Evolutionary conservation across 1,284 basidiomycete species (phyloP), one percentile per base, ranked within the genome.

Genomic region (Ganoderma meredithae): DNA sequence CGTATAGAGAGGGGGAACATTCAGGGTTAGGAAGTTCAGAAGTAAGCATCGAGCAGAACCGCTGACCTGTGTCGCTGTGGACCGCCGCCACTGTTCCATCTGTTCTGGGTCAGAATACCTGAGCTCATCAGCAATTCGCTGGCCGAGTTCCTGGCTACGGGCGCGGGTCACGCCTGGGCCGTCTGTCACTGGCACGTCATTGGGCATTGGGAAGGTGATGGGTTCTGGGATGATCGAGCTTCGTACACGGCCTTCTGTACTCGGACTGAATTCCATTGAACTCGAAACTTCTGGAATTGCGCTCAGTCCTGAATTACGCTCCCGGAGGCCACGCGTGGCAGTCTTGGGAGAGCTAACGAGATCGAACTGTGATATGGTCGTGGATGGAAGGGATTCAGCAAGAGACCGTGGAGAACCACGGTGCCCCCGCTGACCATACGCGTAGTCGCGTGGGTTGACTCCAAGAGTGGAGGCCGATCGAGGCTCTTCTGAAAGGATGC

Each of bases 331-430:
- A 41, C 69, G 69, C 33, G 69, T 61, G 41, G 72, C 68, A n/a
- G 68, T 58, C 7, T 63, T 62, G 2, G 82, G 79, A 19, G 81
- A 62, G 60, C 75, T 80, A 17, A 83, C 75, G 27, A 84, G 74
- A 31, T 84, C 83, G 27, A 82, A 81, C 39, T 81, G 79, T 5
- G 83, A 83, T 10, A 84, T 80, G 1, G 74, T 78, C 3, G 83
- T 78, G 9, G 77, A 78, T 1, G 76, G 74, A 4, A 78, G 59
- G 22, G 78, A 79, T 1, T 76, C 74, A 6, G 74, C 69, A 9
- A 76, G 55, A 22, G 77, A 78, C 17, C 71, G 67, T n/a, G 74
- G 72, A 3, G 75, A 74, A 31, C 66, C 52, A 49, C 69, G 73
- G 5, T 52, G 66, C 41, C 56, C 56, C 9, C 69, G 70, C 15